Percentiles rank a stretch among this genome's conserved stretches.
These are phyloP conservation scores for Parathielavia hyrcaniae DNA, from an alignment of 495 filamentous ascomycete genomes.

Conservation along the genomic window DNA sequence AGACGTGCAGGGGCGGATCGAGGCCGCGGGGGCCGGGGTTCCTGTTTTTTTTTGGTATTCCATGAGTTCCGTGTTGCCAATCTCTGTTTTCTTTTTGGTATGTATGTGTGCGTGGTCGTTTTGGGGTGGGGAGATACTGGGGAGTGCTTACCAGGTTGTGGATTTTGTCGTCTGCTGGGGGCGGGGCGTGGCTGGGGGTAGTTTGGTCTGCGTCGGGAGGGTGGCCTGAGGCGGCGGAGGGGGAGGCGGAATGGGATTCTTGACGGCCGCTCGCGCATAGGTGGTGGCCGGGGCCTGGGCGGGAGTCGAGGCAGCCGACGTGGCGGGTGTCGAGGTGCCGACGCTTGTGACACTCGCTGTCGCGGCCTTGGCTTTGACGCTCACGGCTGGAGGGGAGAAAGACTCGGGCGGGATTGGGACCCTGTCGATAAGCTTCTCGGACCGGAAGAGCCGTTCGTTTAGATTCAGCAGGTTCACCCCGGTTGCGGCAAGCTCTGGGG, in stretches of 20 bases:
- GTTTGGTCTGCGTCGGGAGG: conserved; percentile 28
- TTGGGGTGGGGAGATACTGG: background rate
- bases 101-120: too few relatives aligned
- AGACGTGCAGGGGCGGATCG: conserved; percentile 43
- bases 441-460: conserved; percentile 57
- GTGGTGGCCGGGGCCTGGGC: conserved; percentile 21
- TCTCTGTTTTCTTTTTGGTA: conserved; percentile 18
- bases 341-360: conserved; percentile 3
- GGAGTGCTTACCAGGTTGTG: conserved; percentile 1
- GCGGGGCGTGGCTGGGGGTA: conserved; percentile 15
- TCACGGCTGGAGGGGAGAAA: background rate
- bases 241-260: conserved; percentile 28
- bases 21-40: conserved; percentile 49
- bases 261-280: conserved; percentile 31
- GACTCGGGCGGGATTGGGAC: background rate
- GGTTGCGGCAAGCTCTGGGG: conserved; percentile 53
- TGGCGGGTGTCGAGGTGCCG: conserved; percentile 12
- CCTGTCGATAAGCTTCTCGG: conserved; percentile 46
- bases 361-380: background rate
- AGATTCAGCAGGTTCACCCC: conserved; percentile 57
- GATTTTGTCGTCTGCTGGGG: conserved; percentile 18
- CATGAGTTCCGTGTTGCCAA: background rate
- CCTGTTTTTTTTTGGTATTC: conserved; percentile 24
- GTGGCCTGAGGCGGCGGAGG: conserved; percentile 35
- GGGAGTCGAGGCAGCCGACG: conserved; percentile 18